Evolutionary conservation across 106 monocot genomes (phyloP).

Genomic region (Platanthera zijinensis): DNA sequence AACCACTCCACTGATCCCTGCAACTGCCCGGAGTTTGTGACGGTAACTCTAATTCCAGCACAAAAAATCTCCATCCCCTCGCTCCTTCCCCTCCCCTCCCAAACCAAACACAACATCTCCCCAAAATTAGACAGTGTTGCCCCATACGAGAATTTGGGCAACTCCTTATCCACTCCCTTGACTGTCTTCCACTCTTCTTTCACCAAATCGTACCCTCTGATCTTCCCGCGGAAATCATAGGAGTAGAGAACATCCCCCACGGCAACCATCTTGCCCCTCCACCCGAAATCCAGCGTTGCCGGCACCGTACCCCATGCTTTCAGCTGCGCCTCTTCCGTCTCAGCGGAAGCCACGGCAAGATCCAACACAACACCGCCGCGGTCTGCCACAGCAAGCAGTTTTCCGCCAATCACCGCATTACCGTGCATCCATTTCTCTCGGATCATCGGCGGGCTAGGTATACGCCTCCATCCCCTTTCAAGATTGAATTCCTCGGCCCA

Average conservation of each 20-base stretch:
- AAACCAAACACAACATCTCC: conserved; percentile 53
- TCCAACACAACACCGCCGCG: conserved; percentile 65
- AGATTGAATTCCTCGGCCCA: conserved; percentile 67
- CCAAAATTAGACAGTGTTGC: conserved; percentile 48
- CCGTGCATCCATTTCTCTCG: conserved; percentile 86
- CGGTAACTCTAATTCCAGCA: conserved; percentile 42
- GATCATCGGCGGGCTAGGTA: conserved; percentile 43
- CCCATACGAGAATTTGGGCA: conserved; percentile 60
- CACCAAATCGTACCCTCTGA: conserved; percentile 55
- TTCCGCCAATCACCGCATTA: conserved; percentile 46
- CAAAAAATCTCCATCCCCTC: conserved; percentile 29
- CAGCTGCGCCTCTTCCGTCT: background rate
- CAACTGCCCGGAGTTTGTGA: conserved; percentile 18
- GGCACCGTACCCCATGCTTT: conserved; percentile 52
- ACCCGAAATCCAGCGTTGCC: conserved; percentile 44
- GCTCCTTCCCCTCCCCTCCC: conserved; percentile 38
- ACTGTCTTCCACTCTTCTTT: conserved; percentile 43
- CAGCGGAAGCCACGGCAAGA: conserved; percentile 21
- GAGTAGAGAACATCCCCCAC: conserved; percentile 63
- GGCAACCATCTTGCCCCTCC: conserved; percentile 67
- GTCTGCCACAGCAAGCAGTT: conserved; percentile 69
- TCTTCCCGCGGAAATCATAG: conserved; percentile 66
- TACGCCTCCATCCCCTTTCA: conserved; percentile 21
- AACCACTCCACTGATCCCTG: conserved; percentile 33
- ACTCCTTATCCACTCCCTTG: conserved; percentile 44